Evolutionary conservation across 805 yeast species (phyloP).

Genomic region (Candida ovalis): DNA sequence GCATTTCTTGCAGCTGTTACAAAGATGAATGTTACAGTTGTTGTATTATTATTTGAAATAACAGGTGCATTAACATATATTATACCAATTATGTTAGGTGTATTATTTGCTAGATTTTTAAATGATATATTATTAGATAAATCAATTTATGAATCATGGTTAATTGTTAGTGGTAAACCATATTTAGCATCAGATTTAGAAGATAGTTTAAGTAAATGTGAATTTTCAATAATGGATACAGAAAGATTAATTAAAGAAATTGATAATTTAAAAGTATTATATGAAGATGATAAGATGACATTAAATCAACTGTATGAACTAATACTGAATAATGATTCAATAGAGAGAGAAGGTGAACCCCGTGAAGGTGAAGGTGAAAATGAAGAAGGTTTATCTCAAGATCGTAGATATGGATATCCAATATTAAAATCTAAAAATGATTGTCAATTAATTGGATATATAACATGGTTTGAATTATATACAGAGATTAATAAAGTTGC

Average conservation of each 20-base stretch:
- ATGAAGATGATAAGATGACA: conserved; percentile 28
- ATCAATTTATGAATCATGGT: conserved; percentile 66
- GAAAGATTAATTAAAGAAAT: conserved; percentile 33
- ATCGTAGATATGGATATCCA: conserved; percentile 39
- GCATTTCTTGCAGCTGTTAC: conserved; percentile 79
- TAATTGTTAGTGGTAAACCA: conserved; percentile 37
- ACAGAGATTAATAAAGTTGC: conserved; percentile 22
- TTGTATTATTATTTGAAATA: conserved; percentile 75
- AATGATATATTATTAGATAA: conserved; percentile 56
- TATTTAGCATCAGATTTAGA: conserved; percentile 39
- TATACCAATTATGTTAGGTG: conserved; percentile 81
- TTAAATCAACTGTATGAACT: conserved; percentile 28
- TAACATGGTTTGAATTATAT: conserved; percentile 36
- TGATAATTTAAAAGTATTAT: conserved; percentile 28
- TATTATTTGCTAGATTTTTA: conserved; percentile 68
- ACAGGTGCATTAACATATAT: conserved; percentile 86
- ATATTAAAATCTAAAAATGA: conserved; percentile 34
- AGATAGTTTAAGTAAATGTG: conserved; percentile 25
- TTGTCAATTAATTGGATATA: conserved; percentile 39
- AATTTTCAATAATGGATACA: conserved; percentile 37
- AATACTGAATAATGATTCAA: too few relatives aligned
- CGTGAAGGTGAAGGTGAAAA: too few relatives aligned
- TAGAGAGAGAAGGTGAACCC: too few relatives aligned
- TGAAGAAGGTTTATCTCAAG: neutral
- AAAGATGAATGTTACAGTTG: conserved; percentile 73